Evolutionary conservation across 192 early-diverging fungal species (phyloP).

Genomic region (Kappamyces sp.): DNA sequence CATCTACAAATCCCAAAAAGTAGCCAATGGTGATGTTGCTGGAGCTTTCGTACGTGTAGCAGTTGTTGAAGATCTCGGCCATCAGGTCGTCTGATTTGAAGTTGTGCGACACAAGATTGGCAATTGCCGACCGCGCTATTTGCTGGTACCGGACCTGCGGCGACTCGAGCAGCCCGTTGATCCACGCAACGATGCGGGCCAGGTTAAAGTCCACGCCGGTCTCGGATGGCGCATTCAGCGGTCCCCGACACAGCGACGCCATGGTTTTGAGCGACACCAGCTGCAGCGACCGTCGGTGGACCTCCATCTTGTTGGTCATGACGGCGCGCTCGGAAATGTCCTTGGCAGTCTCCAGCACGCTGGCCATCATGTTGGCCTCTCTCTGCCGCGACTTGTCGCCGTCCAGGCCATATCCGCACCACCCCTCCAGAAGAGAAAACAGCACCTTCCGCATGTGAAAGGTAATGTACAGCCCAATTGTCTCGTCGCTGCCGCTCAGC

Average conservation of each 20-base stretch:
- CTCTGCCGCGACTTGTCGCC: conserved; percentile 48
- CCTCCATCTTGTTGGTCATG: conserved; percentile 62
- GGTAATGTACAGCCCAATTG: conserved; percentile 40
- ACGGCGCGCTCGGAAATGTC: conserved; percentile 62
- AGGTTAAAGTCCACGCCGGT: conserved; percentile 30
- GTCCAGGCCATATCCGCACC: conserved; percentile 80
- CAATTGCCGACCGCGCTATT: conserved; percentile 55
- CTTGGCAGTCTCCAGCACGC: conserved; percentile 63
- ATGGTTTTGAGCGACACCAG: conserved; percentile 78
- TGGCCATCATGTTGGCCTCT: conserved; percentile 61
- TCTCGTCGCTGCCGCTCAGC: conserved; percentile 4
- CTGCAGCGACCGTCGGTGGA: conserved; percentile 70
- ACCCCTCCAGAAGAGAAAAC: conserved; percentile 84
- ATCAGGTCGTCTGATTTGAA: conserved; percentile 41
- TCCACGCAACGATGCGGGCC: conserved; percentile 31
- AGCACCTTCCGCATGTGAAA: conserved; percentile 69
- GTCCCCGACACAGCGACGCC: conserved; percentile 70
- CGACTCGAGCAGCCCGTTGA: conserved; percentile 34
- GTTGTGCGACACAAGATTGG: conserved; percentile 58
- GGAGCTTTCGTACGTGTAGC: conserved; percentile 44
- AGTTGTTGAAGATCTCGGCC: conserved; percentile 60
- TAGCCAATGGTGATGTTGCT: conserved; percentile 41
- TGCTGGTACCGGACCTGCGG: conserved; percentile 34
- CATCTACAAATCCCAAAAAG: conserved; percentile 70
- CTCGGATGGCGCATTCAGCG: conserved; percentile 21